Evolutionary conservation across 179 eudicot genomes (phyloP), one percentile per base, ranked within the genome.

Genomic region (Heliamphora pulchella): DNA sequence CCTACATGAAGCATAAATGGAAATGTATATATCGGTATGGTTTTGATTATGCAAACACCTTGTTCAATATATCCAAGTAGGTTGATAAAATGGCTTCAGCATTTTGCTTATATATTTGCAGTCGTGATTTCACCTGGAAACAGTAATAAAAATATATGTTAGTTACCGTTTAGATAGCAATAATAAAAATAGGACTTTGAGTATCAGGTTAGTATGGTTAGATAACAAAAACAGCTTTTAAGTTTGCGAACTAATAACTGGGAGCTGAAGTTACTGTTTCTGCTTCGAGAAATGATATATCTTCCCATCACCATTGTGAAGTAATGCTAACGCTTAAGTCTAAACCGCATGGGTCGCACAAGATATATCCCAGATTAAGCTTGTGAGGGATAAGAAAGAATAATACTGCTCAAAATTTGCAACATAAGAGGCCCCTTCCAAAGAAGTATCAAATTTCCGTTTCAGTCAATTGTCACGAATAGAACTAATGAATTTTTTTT

Each of bases 51-150:
- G 74, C 17, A 55, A 22, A 65, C 81, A 96, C 99, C 99, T 90
- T 94, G 5, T 81, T 80, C 89, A 92, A 67, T 81, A 92, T 80
- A 74, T 89, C 83, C 77, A 5, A 50, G 83, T 96, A 96, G 13
- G 91, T 85, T 41, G 91, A 87, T 67, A 88, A 67, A 77, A 90
- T 86, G 54, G 92, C 91, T 67, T 94, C 94, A 78, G 85, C 94
- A 87, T 96, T 96, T 84, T 85, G 84, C 86, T 96, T 94, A 79
- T 94, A 92, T 83, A 88, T 89, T 71, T 87, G 89, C 65, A 96
- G 84, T 78, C 99, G 98, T 74, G 98, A 88, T 82, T 86, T 88
- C 68, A 91, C 99, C 99, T 96, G 87, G 14, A 80, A 79, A 77
- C 46, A 54, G 79, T 61, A 17, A 71, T 20, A 5, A 61, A 70